Percentiles rank a stretch among this genome's conserved stretches.
Conservation (phyloP, 108 stramenopile genomes). For the Cyclostephanos tholiformis region DNA sequence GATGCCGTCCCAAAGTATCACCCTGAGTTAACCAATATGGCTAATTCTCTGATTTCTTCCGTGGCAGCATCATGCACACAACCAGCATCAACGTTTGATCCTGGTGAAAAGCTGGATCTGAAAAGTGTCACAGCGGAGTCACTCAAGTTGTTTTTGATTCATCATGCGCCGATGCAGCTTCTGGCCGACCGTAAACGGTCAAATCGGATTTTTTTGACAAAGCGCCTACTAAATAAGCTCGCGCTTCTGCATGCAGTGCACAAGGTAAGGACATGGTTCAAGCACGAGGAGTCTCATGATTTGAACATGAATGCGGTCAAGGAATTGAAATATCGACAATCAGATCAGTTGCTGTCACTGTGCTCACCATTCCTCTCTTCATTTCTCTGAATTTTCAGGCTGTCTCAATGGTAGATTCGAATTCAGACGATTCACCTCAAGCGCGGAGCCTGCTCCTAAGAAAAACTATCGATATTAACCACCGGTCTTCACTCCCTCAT, state of each 20-base stretch:
- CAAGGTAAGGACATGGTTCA: conserved; percentile 2
- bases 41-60: conserved; percentile 51
- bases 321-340: too few relatives aligned
- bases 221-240: conserved; percentile 42
- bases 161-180: conserved; percentile 76
- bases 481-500: conserved; percentile 62
- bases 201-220: conserved; percentile 48
- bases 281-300: too few relatives aligned
- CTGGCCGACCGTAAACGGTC: conserved; percentile 57
- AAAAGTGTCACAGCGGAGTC: conserved; percentile 38
- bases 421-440: conserved; percentile 20
- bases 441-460: conserved; percentile 34
- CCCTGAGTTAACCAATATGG: conserved; percentile 67
- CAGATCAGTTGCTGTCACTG: neutral
- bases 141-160: conserved; percentile 53
- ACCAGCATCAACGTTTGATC: conserved; percentile 22
- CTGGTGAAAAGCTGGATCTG: conserved; percentile 18
- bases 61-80: conserved; percentile 31
- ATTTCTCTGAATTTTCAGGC: neutral
- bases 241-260: conserved; percentile 36
- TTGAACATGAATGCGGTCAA: too few relatives aligned
- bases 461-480: conserved; percentile 36
- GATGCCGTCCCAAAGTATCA: conserved; percentile 59
- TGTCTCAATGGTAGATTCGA: conserved; percentile 22
- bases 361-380: neutral